Conservation (phyloP, 768 basidiomycete genomes). For the Piloderma croceum region DNA sequence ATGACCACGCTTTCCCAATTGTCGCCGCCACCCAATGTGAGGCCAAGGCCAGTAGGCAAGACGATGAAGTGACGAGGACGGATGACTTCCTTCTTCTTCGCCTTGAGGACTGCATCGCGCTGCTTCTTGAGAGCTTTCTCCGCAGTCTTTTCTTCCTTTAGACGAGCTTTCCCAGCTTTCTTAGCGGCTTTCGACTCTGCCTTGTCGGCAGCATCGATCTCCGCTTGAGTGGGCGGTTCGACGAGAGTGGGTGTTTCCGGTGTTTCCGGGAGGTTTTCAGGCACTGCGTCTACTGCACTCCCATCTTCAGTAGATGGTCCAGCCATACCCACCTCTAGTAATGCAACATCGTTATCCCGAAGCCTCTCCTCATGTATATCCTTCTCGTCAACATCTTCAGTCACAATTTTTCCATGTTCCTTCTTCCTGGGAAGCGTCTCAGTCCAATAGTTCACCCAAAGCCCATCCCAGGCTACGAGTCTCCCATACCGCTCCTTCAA, state of each 20-base stretch:
- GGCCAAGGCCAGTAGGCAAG: slow-evolving; percentile 41
- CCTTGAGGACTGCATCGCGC: too few relatives aligned
- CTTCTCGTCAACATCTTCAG: slow-evolving; percentile 7
- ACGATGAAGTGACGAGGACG: slow-evolving; percentile 49
- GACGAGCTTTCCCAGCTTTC: slow-evolving; percentile 13
- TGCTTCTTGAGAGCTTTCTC: slow-evolving; percentile 5
- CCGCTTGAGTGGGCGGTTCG: slow-evolving; percentile 10
- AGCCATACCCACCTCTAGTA: slow-evolving; percentile 21
- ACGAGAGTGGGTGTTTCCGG: not conserved
- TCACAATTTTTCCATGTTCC: not conserved
- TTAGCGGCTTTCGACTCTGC: slow-evolving; percentile 17
- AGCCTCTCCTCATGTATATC: slow-evolving; percentile 22
- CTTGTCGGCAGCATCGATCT: slow-evolving; percentile 14
- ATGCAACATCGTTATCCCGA: slow-evolving; percentile 10
- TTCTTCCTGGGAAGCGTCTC: slow-evolving; percentile 32
- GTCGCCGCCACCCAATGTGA: slow-evolving; percentile 36
- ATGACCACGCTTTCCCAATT: slow-evolving; percentile 51
- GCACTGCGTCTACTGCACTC: not conserved
- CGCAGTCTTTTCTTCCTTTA: slow-evolving; percentile 15
- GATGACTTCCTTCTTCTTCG: slow-evolving; percentile 17
- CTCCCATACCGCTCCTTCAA: slow-evolving; percentile 43
- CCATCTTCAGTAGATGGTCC: not conserved
- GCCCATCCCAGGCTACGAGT: slow-evolving; percentile 42
- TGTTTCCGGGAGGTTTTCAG: not conserved
- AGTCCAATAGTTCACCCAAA: slow-evolving; percentile 63